Evolutionary conservation across 2,329 filamentous ascomycete species (phyloP), one percentile per base, ranked within the genome.

Genomic region (Exophiala phaeomuriformis): DNA sequence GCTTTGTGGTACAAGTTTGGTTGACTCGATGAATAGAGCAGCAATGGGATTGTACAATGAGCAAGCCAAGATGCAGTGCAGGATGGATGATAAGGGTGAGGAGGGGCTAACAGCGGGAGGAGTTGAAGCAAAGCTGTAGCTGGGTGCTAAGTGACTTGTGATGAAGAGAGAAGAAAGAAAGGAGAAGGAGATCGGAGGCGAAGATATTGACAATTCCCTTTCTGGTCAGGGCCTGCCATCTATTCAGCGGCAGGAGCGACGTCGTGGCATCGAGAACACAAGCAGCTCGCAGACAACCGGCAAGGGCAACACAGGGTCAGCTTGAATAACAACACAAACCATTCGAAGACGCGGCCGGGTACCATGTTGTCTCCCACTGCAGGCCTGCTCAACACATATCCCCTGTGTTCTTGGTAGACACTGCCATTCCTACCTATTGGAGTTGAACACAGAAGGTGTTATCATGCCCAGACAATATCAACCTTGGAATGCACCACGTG

Each of bases 31-130:
- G 55, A 53, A 60, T 60, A 58, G 58, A 57, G 57, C 49, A 57
- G 57, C 53, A 56, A 60, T 56, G 47, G 55, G 52, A 52, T 49
- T 55, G 54, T 55, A 62, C 59, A 61, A 63, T 63, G 61, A 61
- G 59, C 59, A 59, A 58, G 52, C 61, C 61, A 62, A 63, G 58
- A 63, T 62, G 61, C 47, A 56, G 53, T 53, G 56, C 53, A 54
- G 61, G 58, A 62, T 60, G 59, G 57, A 57, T 59, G 60, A 59
- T 57, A 59, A 62, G 53, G 52, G 49, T 49, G 53, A 57, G 55
- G 49, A 55, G 60, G 41, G 41, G 60, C 60, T 61, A 61, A 62
- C 60, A 58, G 58, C 57, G 41, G 57, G 44, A 57, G 56, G 49
- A 43, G 56, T 41, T 47, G 50, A 57, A 59, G 58, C 58, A 61